Conservation (phyloP, 1,284 basidiomycete genomes). For the Pholiota adiposa region DNA sequence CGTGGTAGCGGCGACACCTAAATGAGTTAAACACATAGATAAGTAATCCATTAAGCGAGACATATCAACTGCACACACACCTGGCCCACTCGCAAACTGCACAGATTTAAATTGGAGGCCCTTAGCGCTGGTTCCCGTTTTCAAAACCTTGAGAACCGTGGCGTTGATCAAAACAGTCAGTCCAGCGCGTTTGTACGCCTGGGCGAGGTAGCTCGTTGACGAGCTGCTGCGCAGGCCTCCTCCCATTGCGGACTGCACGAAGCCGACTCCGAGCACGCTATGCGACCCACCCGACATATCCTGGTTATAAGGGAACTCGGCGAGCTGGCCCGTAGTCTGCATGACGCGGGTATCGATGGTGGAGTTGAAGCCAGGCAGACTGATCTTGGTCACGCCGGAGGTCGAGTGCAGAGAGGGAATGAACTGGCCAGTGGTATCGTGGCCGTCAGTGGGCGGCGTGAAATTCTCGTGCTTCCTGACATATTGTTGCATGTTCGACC, state of each 20-base stretch:
- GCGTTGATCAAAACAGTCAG: slow-evolving; percentile 46
- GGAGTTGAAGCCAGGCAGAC: slow-evolving; percentile 34
- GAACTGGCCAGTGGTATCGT: slow-evolving; percentile 33
- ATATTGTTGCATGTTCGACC: slow-evolving; percentile 38
- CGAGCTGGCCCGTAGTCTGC: slow-evolving; percentile 32
- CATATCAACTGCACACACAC: not conserved
- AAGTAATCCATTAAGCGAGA: not conserved
- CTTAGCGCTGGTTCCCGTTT: slow-evolving; percentile 19
- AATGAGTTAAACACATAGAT: not conserved
- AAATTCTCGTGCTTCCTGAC: slow-evolving; percentile 37
- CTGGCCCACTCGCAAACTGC: slow-evolving; percentile 12
- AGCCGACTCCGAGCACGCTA: slow-evolving; percentile 45
- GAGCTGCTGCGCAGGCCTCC: slow-evolving; percentile 37
- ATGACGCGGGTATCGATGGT: slow-evolving; percentile 37
- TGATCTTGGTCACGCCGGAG: slow-evolving; percentile 36
- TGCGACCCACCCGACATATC: slow-evolving; percentile 40
- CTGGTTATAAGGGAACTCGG: slow-evolving; percentile 40
- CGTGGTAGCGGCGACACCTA: not conserved
- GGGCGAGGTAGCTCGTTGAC: slow-evolving; percentile 40
- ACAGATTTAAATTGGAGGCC: slow-evolving; percentile 14
- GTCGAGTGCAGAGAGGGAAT: slow-evolving; percentile 36
- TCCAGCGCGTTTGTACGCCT: slow-evolving; percentile 38
- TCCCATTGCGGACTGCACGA: slow-evolving; percentile 35
- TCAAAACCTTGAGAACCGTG: slow-evolving; percentile 41
- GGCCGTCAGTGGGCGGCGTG: slow-evolving; percentile 31